Evolutionary conservation across 2,329 filamentous ascomycete species (phyloP).

Genomic region (Fusarium anguioides): DNA sequence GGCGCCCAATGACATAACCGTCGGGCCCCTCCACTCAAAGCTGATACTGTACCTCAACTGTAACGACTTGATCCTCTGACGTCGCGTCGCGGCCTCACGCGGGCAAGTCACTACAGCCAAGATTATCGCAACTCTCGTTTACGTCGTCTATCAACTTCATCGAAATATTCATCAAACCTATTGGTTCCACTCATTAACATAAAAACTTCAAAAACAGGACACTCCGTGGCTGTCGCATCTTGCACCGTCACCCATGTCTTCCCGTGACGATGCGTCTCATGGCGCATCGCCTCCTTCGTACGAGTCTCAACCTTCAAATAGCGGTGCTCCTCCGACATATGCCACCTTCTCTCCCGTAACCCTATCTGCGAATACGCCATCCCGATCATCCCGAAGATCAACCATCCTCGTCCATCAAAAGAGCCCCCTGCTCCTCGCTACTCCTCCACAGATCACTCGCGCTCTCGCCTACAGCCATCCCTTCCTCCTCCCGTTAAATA

Average conservation of each 20-base stretch:
- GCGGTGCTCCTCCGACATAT: conserved; percentile 73
- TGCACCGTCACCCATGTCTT: conserved; percentile 52
- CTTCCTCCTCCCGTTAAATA: conserved; percentile 90
- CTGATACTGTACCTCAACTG: conserved; percentile 7
- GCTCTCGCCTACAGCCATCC: conserved; percentile 96
- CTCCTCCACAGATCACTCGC: conserved; percentile 92
- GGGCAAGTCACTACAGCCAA: conserved; percentile 6
- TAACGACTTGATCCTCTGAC: conserved; percentile 38
- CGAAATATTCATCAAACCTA: neutral
- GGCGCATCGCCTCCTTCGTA: conserved; percentile 50
- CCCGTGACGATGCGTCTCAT: conserved; percentile 51
- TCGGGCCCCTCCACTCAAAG: conserved; percentile 19
- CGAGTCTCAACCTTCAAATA: conserved; percentile 48
- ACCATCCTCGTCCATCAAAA: conserved; percentile 98
- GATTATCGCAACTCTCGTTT: neutral
- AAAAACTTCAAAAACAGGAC: conserved; percentile 45
- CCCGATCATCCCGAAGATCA: conserved; percentile 75
- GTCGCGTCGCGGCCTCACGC: conserved; percentile 39
- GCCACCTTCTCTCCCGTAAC: conserved; percentile 91
- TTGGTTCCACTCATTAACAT: conserved; percentile 31
- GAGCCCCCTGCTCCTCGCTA: conserved; percentile 90
- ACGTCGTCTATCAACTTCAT: neutral
- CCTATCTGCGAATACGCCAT: conserved; percentile 73
- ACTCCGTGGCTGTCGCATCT: conserved; percentile 64
- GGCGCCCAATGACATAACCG: conserved; percentile 43